Evolutionary conservation across 23 red algal species (phyloP).

Genomic region (Gracilariopsis chorda): DNA sequence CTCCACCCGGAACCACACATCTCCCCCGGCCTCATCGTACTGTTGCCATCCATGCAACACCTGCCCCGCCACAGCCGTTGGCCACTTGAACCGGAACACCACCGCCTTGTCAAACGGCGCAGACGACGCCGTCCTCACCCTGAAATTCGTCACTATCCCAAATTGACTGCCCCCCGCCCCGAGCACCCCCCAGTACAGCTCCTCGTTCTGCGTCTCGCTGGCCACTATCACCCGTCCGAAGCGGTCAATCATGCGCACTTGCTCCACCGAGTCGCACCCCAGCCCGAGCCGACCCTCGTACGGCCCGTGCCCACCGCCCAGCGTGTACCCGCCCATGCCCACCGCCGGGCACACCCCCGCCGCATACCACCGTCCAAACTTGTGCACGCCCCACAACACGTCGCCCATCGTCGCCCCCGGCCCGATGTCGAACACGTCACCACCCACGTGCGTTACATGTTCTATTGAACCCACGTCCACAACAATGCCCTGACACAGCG

Average conservation of each 20-base stretch:
- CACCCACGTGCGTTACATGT: neutral
- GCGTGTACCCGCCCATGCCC: constrained; percentile 31
- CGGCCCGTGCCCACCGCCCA: constrained; percentile 51
- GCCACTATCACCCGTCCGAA: constrained; percentile 32
- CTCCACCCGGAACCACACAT: constrained; percentile 59
- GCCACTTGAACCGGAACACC: constrained; percentile 53
- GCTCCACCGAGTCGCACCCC: constrained; percentile 13
- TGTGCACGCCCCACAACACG: constrained; percentile 20
- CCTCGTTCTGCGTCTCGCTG: neutral
- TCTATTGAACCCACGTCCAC: constrained; percentile 39
- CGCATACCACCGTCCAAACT: constrained; percentile 25
- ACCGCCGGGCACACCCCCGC: constrained; percentile 46
- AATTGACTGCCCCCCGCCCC: constrained; percentile 48
- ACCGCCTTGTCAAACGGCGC: constrained; percentile 44
- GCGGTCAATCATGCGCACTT: constrained; percentile 30
- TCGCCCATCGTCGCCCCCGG: constrained; percentile 44
- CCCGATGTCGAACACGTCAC: neutral
- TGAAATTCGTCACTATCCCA: constrained; percentile 29
- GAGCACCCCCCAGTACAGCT: constrained; percentile 41
- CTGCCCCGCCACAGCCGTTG: neutral
- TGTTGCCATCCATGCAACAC: constrained; percentile 28
- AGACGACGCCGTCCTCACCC: constrained; percentile 1
- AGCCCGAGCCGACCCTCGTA: constrained; percentile 39
- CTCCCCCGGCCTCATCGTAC: constrained; percentile 47
- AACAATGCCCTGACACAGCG: constrained; percentile 33